Conservation (phyloP, 495 filamentous ascomycete genomes). For the Saxispiralis lemnorum region DNA sequence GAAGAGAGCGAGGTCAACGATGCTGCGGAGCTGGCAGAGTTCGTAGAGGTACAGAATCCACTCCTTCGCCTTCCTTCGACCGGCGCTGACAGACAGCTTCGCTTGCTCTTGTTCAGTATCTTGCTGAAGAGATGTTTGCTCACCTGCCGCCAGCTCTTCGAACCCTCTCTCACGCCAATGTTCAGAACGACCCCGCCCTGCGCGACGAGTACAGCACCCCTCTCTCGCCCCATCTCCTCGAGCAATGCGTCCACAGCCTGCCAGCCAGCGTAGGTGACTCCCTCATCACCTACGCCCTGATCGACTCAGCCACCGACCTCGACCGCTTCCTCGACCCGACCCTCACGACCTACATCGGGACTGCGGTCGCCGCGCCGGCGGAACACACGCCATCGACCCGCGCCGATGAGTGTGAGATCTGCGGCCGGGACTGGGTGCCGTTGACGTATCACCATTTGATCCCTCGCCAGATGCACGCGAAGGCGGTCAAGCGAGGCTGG, state of each 20-base stretch:
- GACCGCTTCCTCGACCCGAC: conserved; percentile 43
- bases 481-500: conserved; percentile 66
- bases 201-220: conserved; percentile 33
- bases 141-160: conserved; percentile 42
- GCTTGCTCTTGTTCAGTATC: conserved; percentile 47
- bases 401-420: conserved; percentile 56
- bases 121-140: conserved; percentile 49
- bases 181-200: conserved; percentile 32
- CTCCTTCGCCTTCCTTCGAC: neutral
- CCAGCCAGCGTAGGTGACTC: conserved; percentile 39
- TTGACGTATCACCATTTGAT: conserved; percentile 70
- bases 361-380: conserved; percentile 40
- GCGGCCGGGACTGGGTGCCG: conserved; percentile 58
- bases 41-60: conserved; percentile 37
- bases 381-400: conserved; percentile 27
- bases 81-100: neutral
- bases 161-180: conserved; percentile 39
- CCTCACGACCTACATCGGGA: conserved; percentile 39
- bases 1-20: conserved; percentile 20
- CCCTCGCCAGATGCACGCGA: conserved; percentile 57
- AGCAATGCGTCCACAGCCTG: conserved; percentile 28
- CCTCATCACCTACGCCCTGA: conserved; percentile 42
- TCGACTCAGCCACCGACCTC: conserved; percentile 26
- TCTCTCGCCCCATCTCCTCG: conserved; percentile 28
- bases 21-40: conserved; percentile 56